phyloP scores from a whole-genome alignment of 129 eudicot species.

The Dittrichia graveolens region DNA sequence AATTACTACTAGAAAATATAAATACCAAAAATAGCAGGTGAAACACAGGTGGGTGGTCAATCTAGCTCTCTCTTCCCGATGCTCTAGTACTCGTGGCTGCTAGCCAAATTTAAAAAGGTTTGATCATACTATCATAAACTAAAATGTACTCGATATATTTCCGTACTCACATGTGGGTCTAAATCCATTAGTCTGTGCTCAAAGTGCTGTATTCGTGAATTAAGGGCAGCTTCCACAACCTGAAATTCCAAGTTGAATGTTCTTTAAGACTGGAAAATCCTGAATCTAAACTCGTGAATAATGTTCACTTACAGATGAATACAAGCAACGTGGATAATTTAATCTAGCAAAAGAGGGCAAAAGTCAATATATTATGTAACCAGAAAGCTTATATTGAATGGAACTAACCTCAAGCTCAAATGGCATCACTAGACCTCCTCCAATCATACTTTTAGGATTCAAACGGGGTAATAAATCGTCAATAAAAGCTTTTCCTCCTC shows the following conservation, averaged over 20 bases:
- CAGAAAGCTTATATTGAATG: conserved; percentile 1
- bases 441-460: conserved; percentile 73
- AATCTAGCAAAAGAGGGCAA: not conserved
- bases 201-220: conserved; percentile 83
- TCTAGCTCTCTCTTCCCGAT: conserved; percentile 8
- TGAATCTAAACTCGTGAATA: not conserved
- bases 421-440: conserved; percentile 85
- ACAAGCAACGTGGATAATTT: not conserved
- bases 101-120: conserved; percentile 11
- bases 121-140: conserved; percentile 11
- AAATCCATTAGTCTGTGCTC: conserved; percentile 81
- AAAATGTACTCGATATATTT: conserved; percentile 47
- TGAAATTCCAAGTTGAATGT: conserved; percentile 33
- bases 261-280: conserved; percentile 11
- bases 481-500: conserved; percentile 95
- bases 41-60: not conserved
- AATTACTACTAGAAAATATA: too few relatives aligned
- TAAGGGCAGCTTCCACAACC: conserved; percentile 98
- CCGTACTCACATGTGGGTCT: conserved; percentile 97
- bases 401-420: conserved; percentile 92
- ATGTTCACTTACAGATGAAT: not conserved
- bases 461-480: conserved; percentile 87
- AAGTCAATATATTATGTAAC: not conserved
- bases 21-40: too few relatives aligned
- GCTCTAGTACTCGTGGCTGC: not conserved